Percentiles rank a stretch among this genome's conserved stretches.
Conservation (phyloP, 495 filamentous ascomycete species). For the Aspergillus sparsus region DNA sequence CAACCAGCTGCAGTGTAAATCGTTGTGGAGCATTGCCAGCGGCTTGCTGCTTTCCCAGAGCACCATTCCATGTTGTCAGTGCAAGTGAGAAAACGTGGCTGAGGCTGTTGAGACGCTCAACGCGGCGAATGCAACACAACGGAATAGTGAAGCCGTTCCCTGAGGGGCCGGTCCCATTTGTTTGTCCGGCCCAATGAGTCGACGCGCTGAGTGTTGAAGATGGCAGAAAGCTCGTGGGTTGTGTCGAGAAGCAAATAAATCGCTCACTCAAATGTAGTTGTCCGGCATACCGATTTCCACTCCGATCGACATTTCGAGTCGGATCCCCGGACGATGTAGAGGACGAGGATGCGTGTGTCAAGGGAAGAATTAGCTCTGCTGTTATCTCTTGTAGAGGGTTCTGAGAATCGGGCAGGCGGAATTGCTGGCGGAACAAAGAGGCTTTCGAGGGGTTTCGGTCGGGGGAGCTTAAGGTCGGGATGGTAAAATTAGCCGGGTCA, state of each 20-base stretch:
- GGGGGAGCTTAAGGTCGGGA: conserved; percentile 63
- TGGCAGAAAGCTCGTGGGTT: conserved; percentile 80
- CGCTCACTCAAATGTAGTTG: conserved; percentile 91
- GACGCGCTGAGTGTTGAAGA: conserved; percentile 74
- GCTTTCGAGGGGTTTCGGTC: conserved; percentile 86
- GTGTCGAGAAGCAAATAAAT: conserved; percentile 94
- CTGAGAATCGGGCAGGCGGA: conserved; percentile 89
- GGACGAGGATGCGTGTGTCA: conserved; percentile 45
- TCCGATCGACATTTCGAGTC: conserved; percentile 55
- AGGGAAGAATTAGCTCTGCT: conserved; percentile 84
- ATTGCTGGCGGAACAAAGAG: conserved; percentile 91
- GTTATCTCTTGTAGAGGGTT: conserved; percentile 93
- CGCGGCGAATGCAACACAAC: conserved; percentile 83
- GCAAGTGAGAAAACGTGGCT: conserved; percentile 89
- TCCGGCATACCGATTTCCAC: conserved; percentile 86
- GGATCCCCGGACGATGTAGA: conserved; percentile 59
- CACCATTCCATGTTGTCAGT: conserved; percentile 94
- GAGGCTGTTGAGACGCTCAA: conserved; percentile 88
- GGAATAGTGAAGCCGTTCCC: conserved; percentile 98
- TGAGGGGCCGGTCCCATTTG: conserved; percentile 86
- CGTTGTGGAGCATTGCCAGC: conserved; percentile 66
- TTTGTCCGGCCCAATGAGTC: conserved; percentile 80
- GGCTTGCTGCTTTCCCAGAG: conserved; percentile 54
- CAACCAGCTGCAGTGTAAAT: conserved; percentile 86
- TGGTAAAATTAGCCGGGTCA: conserved; percentile 68